Base-by-base conservation (phyloP, 768 basidiomycete species). In the Pleurotus cornucopiae region DNA sequence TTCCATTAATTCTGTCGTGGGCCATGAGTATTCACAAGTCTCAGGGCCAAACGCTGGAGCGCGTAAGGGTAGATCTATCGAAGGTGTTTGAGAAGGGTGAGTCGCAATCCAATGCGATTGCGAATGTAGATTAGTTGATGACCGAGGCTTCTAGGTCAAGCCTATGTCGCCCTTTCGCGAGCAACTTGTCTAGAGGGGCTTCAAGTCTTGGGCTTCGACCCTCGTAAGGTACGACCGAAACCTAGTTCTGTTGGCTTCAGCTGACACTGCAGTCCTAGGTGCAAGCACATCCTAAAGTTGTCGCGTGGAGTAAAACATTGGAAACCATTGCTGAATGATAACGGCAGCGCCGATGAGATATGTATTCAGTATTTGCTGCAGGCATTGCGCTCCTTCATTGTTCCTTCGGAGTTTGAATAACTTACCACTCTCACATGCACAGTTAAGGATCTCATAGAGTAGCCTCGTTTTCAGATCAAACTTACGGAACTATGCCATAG, bases 21-120 rank as follows among this genome's bases (percentile, higher is more conserved):
- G 95, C 96, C 0, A 96, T 98, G 92, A 91, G 89, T 46, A 98
- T 98, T 60, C 97, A 99, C 70, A 99, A 99, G 68, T 91, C 90
- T 9, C 97, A 99, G 69, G 97, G 97, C 7, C 97, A 98, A 69
- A 98, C 97, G 0, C 76, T 99, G 7, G 89, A 94, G 21, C 84
- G 93, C 46, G 95, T 98, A 62, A 96, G 90, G 66, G 95, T 98
- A 44, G 95, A 98, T 65, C 77, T 99, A 37, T 85, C 85, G 26
- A 88, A 85, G 66, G 89, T 98, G 4, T 99, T 99, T 65, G 97
- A 94, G 71, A 93, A 91, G 70, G 92, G 90, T 84, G 49, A 20
- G 75, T 11, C 30, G 30, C 30, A 34, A 34, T 34, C 11, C 30
- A 4, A 1, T 34, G 30, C 11, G 11, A 3, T 9, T 34, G 30